A percentile compares a stretch with the other conserved stretches of the same genome.
These are phyloP conservation scores for Aurantiochytrium sp. DNA, from an alignment of 108 stramenopile genomes.

Conservation along the genomic window DNA sequence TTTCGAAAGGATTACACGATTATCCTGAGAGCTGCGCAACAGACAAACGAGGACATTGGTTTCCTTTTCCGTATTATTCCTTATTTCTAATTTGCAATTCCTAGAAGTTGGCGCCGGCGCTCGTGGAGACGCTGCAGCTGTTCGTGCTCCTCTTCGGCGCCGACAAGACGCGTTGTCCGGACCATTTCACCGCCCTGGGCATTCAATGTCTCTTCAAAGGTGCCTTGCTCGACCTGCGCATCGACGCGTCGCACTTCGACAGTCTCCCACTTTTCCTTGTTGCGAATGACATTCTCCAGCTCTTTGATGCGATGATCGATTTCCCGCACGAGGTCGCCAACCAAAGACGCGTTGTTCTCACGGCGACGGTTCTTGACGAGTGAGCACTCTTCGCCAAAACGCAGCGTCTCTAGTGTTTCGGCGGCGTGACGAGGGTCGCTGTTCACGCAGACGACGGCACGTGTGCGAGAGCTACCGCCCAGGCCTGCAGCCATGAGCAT, in stretches of 20 bases:
- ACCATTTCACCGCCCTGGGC: background rate
- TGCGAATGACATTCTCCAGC: slow-evolving; percentile 13
- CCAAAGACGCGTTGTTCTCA: slow-evolving; percentile 23
- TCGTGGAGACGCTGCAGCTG: background rate
- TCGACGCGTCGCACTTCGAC: slow-evolving; percentile 23
- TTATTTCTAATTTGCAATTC: background rate
- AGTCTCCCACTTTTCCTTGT: slow-evolving; percentile 26
- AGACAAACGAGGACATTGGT: too few species aligned
- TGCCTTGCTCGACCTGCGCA: slow-evolving; percentile 23
- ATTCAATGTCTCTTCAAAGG: slow-evolving; percentile 16
- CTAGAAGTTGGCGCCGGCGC: slow-evolving; percentile 12
- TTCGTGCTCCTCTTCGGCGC: slow-evolving; percentile 25
- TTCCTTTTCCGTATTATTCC: too few species aligned
- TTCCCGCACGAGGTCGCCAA: slow-evolving; percentile 4
- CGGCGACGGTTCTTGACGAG: slow-evolving; percentile 15
- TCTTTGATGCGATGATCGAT: slow-evolving; percentile 8
- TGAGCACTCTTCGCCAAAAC: slow-evolving; percentile 55
- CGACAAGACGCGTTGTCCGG: background rate
- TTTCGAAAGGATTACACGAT: too few species aligned
- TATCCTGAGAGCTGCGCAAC: too few species aligned
- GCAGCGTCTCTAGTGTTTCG: slow-evolving; percentile 52
- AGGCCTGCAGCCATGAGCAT: slow-evolving; percentile 55
- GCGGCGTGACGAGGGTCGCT: slow-evolving; percentile 44
- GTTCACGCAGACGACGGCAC: slow-evolving; percentile 53
- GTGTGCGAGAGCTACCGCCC: slow-evolving; percentile 55